Base-by-base conservation (phyloP, 2,329 filamentous ascomycete genomes). In the Dothideomycetes sp. region DNA sequence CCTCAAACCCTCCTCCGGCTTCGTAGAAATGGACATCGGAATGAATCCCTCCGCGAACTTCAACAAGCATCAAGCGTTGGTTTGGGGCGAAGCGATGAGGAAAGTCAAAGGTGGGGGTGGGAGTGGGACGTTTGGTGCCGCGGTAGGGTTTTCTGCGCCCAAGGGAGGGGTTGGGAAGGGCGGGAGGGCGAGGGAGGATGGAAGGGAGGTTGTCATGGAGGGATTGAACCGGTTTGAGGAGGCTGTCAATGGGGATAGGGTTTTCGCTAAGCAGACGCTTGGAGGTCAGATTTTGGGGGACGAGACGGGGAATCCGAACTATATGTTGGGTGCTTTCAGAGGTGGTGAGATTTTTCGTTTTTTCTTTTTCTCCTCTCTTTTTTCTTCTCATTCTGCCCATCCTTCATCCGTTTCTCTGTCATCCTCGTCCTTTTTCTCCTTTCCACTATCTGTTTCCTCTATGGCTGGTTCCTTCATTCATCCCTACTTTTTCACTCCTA, bases 311-410 rank as follows among this genome's bases (percentile, higher is more conserved):
- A 81, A 85, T 49, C 75, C 77, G 7, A 66, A 71, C 49, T 94
- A 94, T 65, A 93, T 95, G 79, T 73, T 95, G 35, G 91, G 86
- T 19, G 82, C 87, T n/a, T 95, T 96, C 58, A 76, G 82, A 57
- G 81, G 81, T 37, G 27, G 35, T 39, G 20, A 39, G 35, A 30
- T 13, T 8, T 31, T n/a, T 16, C 3, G 16, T 17, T n/a, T 6
- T 17, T 31, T n/a, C 18, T 3, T 16, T 31, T 16, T 31, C 12
- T 4, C 13, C 13, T n/a, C 10, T 16, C 15, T n/a, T 20, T 19
- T 4, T 23, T 33, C 9, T n/a, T 34, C 11, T 32, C 5, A 25
- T 10, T 22, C 33, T 4, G 28, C 6, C 22, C 22, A 22, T 22
- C 9, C 30, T 15, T 5, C 18, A 4, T 15, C 9, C 25, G 12